A percentile compares a stretch with the other conserved stretches of the same genome.
Evolutionary conservation across 306 rosid species (phyloP).

Genomic region (Cicer chorassanicum): DNA sequence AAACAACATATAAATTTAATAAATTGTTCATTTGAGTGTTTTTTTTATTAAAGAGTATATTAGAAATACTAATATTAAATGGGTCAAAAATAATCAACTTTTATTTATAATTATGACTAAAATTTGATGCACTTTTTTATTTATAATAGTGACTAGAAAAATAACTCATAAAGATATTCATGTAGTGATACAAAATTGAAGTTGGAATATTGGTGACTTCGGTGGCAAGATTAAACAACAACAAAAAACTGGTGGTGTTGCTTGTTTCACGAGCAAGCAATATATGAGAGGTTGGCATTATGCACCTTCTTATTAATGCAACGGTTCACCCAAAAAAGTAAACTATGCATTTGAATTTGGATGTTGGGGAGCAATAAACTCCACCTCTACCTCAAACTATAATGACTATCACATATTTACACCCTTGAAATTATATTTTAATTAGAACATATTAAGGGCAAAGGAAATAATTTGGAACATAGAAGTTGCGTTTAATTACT

Average conservation of each 20-base stretch:
- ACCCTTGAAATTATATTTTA: background rate
- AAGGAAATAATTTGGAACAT: background rate
- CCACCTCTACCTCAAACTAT: background rate
- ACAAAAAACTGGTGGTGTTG: background rate
- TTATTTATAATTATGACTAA: too few species aligned
- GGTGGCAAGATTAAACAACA: background rate
- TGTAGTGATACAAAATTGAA: too few species aligned
- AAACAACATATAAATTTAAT: too few species aligned
- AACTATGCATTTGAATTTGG: background rate
- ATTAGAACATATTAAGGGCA: background rate
- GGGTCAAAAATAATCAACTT: too few species aligned
- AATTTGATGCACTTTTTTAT: too few species aligned
- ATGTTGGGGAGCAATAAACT: constrained; percentile 8
- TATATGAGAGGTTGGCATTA: constrained; percentile 3
- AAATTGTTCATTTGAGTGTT: too few species aligned
- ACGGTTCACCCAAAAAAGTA: background rate
- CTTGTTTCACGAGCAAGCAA: constrained; percentile 12
- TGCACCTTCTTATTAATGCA: constrained; percentile 5
- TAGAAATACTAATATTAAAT: too few species aligned
- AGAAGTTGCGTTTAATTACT: background rate
- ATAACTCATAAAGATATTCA: too few species aligned
- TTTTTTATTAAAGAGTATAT: too few species aligned
- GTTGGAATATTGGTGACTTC: too few species aligned
- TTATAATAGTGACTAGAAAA: too few species aligned
- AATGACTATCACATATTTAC: background rate